These are phyloP conservation scores for Paecilomyces sp. DNA, from an alignment of 2,329 filamentous ascomycete species.

Conservation along the genomic window DNA sequence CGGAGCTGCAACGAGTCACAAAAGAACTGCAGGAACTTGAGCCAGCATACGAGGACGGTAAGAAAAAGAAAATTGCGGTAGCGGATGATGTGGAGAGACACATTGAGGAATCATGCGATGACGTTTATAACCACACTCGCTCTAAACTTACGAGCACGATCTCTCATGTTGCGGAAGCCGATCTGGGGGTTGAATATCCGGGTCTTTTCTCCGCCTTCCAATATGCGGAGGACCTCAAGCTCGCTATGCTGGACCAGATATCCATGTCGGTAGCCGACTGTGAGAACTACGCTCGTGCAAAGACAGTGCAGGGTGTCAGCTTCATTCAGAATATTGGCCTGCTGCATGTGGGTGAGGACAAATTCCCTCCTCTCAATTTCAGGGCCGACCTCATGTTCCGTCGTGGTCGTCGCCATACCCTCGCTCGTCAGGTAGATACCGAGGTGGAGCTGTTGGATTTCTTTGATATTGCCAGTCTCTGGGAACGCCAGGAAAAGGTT, in stretches of 20 bases:
- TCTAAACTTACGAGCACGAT: conserved; percentile 70
- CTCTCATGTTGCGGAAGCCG: conserved; percentile 63
- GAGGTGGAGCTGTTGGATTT: conserved; percentile 89
- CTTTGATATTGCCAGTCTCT: conserved; percentile 73
- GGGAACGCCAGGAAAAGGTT: conserved; percentile 90
- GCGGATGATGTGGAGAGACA: conserved; percentile 72
- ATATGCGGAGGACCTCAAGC: conserved; percentile 88
- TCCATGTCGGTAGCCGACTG: conserved; percentile 69
- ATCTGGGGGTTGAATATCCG: conserved; percentile 78
- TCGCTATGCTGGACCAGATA: conserved; percentile 85
- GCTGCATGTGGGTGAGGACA: conserved; percentile 71
- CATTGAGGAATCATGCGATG: conserved; percentile 77
- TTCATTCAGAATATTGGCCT: conserved; percentile 84
- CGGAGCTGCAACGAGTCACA: conserved; percentile 76
- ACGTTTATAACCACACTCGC: conserved; percentile 79
- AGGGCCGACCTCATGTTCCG: conserved; percentile 91
- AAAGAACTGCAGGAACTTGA: conserved; percentile 75
- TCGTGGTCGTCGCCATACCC: conserved; percentile 63
- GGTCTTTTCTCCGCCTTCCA: conserved; percentile 79
- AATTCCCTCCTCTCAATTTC: conserved; percentile 81
- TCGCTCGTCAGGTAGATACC: conserved; percentile 79
- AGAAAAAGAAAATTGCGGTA: conserved; percentile 70
- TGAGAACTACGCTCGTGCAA: conserved; percentile 75
- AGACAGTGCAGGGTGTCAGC: conserved; percentile 73
- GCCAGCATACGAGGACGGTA: conserved; percentile 75